These are phyloP conservation scores for Suillus discolor DNA, from an alignment of 768 basidiomycete species.

Conservation along the genomic window DNA sequence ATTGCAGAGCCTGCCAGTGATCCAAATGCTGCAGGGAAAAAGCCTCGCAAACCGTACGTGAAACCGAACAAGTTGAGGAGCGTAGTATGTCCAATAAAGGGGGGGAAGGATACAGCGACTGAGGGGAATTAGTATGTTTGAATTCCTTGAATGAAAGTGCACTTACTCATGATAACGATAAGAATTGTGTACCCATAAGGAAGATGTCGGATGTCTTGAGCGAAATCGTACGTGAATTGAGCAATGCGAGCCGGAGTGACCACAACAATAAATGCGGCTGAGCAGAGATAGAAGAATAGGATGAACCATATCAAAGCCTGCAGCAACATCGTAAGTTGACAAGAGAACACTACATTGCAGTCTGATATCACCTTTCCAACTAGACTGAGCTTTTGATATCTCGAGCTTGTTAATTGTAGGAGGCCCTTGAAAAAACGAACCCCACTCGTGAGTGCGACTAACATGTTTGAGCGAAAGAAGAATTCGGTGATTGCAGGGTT, in stretches of 20 bases:
- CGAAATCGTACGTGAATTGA: conserved; percentile 71
- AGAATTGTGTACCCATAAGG: conserved; percentile 67
- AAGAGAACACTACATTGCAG: background rate
- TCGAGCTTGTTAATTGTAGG: conserved; percentile 28
- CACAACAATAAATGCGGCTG: conserved; percentile 46
- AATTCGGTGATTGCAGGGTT: conserved; percentile 24
- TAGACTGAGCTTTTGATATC: conserved; percentile 53
- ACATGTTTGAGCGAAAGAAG: background rate
- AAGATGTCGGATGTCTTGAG: conserved; percentile 59
- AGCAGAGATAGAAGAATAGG: conserved; percentile 54
- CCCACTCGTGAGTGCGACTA: background rate
- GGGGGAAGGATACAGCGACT: conserved; percentile 35
- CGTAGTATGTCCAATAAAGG: conserved; percentile 32
- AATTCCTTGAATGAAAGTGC: conserved; percentile 55
- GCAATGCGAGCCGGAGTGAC: conserved; percentile 67
- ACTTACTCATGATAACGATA: conserved; percentile 53
- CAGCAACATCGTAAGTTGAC: conserved; percentile 5
- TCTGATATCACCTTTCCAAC: conserved; percentile 52
- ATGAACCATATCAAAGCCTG: conserved; percentile 64
- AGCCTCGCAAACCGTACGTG: conserved; percentile 80
- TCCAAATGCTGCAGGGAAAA: conserved; percentile 61
- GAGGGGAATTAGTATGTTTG: conserved; percentile 12
- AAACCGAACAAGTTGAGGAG: conserved; percentile 72
- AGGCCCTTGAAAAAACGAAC: conserved; percentile 29
- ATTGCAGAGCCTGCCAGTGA: conserved; percentile 67